Percentiles rank a stretch among this genome's conserved stretches.
Evolutionary conservation across 768 basidiomycete species (phyloP).

Genomic region (Lactarius trivialis): DNA sequence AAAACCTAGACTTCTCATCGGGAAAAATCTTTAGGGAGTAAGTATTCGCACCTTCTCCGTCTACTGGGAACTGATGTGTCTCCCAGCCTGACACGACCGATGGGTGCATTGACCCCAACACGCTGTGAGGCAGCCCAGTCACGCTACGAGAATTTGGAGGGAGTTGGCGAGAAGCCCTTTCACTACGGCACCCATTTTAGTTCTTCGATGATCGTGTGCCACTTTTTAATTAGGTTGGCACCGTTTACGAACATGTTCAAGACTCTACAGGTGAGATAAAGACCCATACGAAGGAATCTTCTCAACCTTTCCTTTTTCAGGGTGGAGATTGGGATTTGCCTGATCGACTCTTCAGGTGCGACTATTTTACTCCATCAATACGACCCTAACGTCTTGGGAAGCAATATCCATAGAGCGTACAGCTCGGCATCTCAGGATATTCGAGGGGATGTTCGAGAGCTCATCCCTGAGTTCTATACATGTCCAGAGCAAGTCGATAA

Average conservation of each 20-base stretch:
- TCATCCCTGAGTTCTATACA: constrained; percentile 86
- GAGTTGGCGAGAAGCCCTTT: constrained; percentile 83
- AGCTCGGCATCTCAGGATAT: constrained; percentile 79
- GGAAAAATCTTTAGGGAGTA: constrained; percentile 67
- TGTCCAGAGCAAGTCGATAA: constrained; percentile 60
- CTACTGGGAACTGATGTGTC: background rate
- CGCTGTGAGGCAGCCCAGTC: constrained; percentile 69
- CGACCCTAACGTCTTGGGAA: constrained; percentile 27
- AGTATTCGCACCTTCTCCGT: constrained; percentile 7
- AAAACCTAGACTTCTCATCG: constrained; percentile 56
- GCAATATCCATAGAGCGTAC: constrained; percentile 75
- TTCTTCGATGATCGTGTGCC: constrained; percentile 95
- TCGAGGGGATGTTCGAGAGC: constrained; percentile 87
- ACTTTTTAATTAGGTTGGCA: constrained; percentile 82
- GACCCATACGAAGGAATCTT: background rate
- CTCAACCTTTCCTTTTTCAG: constrained; percentile 32
- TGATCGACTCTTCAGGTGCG: constrained; percentile 71
- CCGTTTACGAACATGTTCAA: constrained; percentile 96
- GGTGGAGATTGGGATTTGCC: constrained; percentile 95
- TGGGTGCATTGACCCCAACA: constrained; percentile 79
- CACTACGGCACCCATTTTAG: constrained; percentile 94
- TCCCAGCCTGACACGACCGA: constrained; percentile 65
- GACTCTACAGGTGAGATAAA: constrained; percentile 53
- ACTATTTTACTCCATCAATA: constrained; percentile 8
- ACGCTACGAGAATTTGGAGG: constrained; percentile 66